phyloP scores from a whole-genome alignment of 2,329 filamentous ascomycete species.

The Paracamarosporium sp. region DNA sequence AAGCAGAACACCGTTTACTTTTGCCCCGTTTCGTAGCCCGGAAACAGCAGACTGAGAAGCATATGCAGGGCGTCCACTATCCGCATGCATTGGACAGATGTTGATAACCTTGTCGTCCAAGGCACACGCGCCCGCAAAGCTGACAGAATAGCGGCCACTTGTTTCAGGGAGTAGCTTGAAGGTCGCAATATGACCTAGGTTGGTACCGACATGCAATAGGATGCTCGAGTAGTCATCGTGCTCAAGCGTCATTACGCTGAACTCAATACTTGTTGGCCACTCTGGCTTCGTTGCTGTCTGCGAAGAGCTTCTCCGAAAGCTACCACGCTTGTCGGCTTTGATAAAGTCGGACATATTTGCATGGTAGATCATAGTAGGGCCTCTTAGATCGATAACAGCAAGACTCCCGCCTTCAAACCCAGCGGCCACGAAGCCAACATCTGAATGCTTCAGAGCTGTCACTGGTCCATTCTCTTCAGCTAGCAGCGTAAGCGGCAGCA shows the following conservation, averaged over 20 bases:
- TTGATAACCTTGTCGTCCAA: conserved; percentile 74
- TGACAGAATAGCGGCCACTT: conserved; percentile 73
- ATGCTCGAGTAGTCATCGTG: conserved; percentile 97
- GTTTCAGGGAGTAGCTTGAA: conserved; percentile 85
- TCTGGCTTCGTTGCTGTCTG: conserved; percentile 62
- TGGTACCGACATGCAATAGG: conserved; percentile 88
- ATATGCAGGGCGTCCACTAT: conserved; percentile 75
- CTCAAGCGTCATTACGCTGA: conserved; percentile 87
- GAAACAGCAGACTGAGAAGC: conserved; percentile 79
- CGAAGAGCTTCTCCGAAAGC: conserved; percentile 67
- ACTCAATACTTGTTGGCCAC: conserved; percentile 83
- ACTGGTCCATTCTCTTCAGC: conserved; percentile 84
- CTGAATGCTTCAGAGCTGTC: conserved; percentile 81
- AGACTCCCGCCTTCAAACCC: conserved; percentile 85
- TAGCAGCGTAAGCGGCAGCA: conserved; percentile 81
- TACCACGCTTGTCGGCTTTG: conserved; percentile 77
- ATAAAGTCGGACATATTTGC: conserved; percentile 74
- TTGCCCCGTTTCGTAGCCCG: conserved; percentile 74
- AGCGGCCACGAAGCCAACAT: conserved; percentile 88
- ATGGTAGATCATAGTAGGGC: conserved; percentile 82
- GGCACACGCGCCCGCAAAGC: conserved; percentile 71
- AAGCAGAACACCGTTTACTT: conserved; percentile 81
- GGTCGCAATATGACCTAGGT: conserved; percentile 80
- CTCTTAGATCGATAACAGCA: conserved; percentile 84
- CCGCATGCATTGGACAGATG: conserved; percentile 79